A percentile compares a stretch with the other conserved stretches of the same genome.
Conservation (phyloP, 345 rosid genomes). For the Gossypium rotundifolium region DNA sequence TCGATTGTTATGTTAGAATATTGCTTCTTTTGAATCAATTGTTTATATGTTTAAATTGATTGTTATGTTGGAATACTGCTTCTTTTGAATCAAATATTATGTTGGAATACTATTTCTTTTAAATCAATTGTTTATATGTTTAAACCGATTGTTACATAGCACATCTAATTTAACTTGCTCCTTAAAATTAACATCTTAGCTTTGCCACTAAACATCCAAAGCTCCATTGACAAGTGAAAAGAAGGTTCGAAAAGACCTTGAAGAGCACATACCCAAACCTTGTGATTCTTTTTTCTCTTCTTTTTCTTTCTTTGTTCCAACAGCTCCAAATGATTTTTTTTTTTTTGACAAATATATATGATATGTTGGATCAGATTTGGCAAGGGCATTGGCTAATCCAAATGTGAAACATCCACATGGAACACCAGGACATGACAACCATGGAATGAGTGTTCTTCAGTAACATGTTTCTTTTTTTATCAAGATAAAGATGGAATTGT, state of each 20-base stretch:
- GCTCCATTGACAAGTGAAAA: neutral
- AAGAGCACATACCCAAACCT: conserved; percentile 51
- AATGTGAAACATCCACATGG: conserved; percentile 69
- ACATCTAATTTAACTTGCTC: too few relatives aligned
- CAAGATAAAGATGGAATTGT: conserved; percentile 60
- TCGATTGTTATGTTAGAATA: too few relatives aligned
- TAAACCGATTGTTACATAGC: too few relatives aligned
- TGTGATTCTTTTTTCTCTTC: conserved; percentile 23
- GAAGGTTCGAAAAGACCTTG: neutral
- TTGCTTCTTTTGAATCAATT: too few relatives aligned
- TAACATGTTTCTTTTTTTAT: conserved; percentile 76
- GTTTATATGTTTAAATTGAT: too few relatives aligned
- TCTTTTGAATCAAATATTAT: too few relatives aligned
- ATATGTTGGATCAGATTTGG: conserved; percentile 37
- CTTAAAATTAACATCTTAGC: too few relatives aligned
- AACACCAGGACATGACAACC: conserved; percentile 47
- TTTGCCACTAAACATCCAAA: neutral
- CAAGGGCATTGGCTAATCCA: conserved; percentile 66
- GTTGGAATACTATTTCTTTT: too few relatives aligned
- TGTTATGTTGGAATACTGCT: too few relatives aligned
- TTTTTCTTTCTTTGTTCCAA: neutral
- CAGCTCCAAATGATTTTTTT: neutral
- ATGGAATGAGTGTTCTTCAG: conserved; percentile 68
- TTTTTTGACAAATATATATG: neutral
- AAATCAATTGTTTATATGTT: too few relatives aligned